Percentiles rank a stretch among this genome's conserved stretches.
Conservation (phyloP, 352 stramenopile genomes). For the Globisporangium sylvaticum region DNA sequence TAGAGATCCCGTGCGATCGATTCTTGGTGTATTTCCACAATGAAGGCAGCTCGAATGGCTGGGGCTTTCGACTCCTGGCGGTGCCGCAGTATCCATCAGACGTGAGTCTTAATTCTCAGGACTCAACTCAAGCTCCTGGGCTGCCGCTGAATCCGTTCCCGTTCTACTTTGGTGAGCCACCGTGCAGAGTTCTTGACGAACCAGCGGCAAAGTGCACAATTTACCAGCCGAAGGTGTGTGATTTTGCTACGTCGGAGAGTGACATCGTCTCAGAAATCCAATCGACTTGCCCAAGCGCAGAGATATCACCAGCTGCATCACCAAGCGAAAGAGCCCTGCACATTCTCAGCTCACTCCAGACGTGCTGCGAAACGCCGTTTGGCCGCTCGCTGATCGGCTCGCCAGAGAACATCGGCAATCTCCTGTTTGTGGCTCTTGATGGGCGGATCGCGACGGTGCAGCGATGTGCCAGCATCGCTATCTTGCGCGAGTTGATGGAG, state of each 20-base stretch:
- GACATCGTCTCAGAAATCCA: constrained; percentile 55
- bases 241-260: constrained; percentile 41
- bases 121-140: background rate
- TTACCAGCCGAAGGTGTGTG: constrained; percentile 48
- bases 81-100: constrained; percentile 36
- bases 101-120: background rate
- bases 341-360: constrained; percentile 58
- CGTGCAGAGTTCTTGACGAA: constrained; percentile 40
- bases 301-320: constrained; percentile 20
- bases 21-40: constrained; percentile 79
- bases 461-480: constrained; percentile 34
- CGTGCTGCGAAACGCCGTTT: constrained; percentile 52
- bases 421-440: constrained; percentile 59
- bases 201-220: constrained; percentile 59
- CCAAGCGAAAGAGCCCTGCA: constrained; percentile 58
- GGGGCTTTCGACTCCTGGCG: constrained; percentile 65
- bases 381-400: constrained; percentile 48
- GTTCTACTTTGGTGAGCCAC: constrained; percentile 69
- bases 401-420: constrained; percentile 52
- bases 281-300: constrained; percentile 30
- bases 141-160: constrained; percentile 47
- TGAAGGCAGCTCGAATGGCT: constrained; percentile 42
- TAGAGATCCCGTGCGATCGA: constrained; percentile 63
- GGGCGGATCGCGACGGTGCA: constrained; percentile 42
- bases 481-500: constrained; percentile 43